A percentile compares a stretch with the other conserved stretches of the same genome.
Evolutionary conservation across 495 filamentous ascomycete species (phyloP).

Genomic region (Recurvomyces mirabilis): DNA sequence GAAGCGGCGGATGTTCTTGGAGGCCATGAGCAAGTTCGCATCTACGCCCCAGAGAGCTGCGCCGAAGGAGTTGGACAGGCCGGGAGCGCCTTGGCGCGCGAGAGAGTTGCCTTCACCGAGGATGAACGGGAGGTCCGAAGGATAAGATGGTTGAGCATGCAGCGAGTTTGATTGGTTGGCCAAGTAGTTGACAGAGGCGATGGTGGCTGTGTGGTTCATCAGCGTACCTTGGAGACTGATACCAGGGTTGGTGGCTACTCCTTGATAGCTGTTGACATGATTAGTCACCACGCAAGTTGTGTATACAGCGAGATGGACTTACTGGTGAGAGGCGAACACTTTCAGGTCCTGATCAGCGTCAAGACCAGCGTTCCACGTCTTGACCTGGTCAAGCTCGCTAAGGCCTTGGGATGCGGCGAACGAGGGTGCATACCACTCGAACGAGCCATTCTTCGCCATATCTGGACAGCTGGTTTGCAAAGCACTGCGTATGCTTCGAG

Average conservation of each 20-base stretch:
- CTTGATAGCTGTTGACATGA: too few species aligned
- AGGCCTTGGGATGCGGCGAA: constrained; percentile 39
- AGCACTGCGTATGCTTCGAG: constrained; percentile 37
- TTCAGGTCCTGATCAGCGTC: constrained; percentile 39
- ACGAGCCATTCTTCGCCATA: constrained; percentile 32
- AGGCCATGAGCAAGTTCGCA: too few species aligned
- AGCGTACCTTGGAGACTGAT: constrained; percentile 52
- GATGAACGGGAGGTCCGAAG: constrained; percentile 42
- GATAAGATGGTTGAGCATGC: constrained; percentile 16
- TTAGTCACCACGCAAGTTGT: too few species aligned
- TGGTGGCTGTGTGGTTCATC: constrained; percentile 52
- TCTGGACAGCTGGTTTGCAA: constrained; percentile 42
- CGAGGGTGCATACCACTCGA: constrained; percentile 48
- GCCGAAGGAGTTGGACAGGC: constrained; percentile 56
- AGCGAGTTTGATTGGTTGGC: constrained; percentile 34
- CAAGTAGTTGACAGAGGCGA: constrained; percentile 37
- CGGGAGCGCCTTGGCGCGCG: constrained; percentile 49
- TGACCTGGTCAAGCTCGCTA: constrained; percentile 41
- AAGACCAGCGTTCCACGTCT: constrained; percentile 42
- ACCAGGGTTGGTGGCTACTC: constrained; percentile 27
- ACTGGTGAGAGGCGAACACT: constrained; percentile 53
- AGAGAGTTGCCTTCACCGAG: constrained; percentile 57
- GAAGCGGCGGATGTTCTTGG: constrained; percentile 45
- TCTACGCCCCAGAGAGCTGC: constrained; percentile 59
- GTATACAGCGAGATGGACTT: constrained; percentile 24